Evolutionary conservation across 208 protist species (phyloP).

Genomic region (Wallacemonas sp.): DNA sequence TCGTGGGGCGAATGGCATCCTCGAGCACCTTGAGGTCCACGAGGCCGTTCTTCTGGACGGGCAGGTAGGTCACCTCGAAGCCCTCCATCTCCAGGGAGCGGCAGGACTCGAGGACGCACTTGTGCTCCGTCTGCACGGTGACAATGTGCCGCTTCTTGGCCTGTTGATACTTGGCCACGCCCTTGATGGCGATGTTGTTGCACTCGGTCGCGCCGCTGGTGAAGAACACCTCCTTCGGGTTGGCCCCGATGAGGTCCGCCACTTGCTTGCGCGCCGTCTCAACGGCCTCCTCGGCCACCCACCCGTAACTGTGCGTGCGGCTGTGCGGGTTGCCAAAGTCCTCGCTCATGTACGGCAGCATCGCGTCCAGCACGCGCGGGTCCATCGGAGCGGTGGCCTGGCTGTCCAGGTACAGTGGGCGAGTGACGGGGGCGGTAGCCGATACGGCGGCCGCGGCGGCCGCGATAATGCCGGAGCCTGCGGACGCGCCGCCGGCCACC

Average conservation of each 20-base stretch:
- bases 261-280: constrained; percentile 95
- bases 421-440: constrained; percentile 10
- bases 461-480: constrained; percentile 4
- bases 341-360: constrained; percentile 98
- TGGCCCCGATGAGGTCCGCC: constrained; percentile 93
- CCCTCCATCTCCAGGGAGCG: constrained; percentile 95
- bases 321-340: constrained; percentile 99
- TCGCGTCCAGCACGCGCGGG: constrained; percentile 98
- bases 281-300: constrained; percentile 93
- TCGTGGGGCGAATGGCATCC: constrained; percentile 93
- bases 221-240: constrained; percentile 99
- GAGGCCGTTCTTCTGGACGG: constrained; percentile 96
- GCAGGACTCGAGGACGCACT: constrained; percentile 99
- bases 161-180: constrained; percentile 97
- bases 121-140: constrained; percentile 98
- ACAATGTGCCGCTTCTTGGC: constrained; percentile 98
- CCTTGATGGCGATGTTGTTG: constrained; percentile 99
- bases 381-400: constrained; percentile 97
- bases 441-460: constrained; percentile 11
- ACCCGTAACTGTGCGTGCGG: constrained; percentile 98
- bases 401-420: constrained; percentile 96
- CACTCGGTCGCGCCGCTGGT: constrained; percentile 99
- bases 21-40: constrained; percentile 94
- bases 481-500: constrained; percentile 1
- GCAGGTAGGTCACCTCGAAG: constrained; percentile 98